Evolutionary conservation across 129 eudicot species (phyloP).

Genomic region (Pittosporum tobira): DNA sequence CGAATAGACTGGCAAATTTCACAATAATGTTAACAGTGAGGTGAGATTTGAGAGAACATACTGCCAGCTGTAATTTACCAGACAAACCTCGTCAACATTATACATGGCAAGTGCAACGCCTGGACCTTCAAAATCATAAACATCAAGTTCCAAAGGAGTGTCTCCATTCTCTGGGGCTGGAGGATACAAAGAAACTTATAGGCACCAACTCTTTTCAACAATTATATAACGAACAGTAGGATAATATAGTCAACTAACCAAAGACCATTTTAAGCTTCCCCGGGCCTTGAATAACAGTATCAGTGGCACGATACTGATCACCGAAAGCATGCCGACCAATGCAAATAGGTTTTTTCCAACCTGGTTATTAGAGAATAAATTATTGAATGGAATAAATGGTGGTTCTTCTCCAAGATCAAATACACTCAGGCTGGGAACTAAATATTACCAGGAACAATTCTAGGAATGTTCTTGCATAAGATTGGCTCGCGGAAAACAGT

Average conservation of each 20-base stretch:
- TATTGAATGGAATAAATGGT: conserved; percentile 4
- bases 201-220: conserved; percentile 2
- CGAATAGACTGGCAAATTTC: conserved; percentile 62
- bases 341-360: conserved; percentile 93
- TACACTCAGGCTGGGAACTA: not conserved
- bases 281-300: conserved; percentile 62
- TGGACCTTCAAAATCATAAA: conserved; percentile 83
- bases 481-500: conserved; percentile 98
- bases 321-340: conserved; percentile 99
- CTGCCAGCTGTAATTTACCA: conserved; percentile 6
- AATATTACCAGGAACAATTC: conserved; percentile 65
- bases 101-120: conserved; percentile 98
- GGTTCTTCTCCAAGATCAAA: conserved; percentile 11
- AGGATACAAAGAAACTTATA: conserved; percentile 8
- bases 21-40: conserved; percentile 7
- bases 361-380: conserved; percentile 28
- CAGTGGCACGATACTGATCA: conserved; percentile 98
- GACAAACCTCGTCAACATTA: conserved; percentile 76
- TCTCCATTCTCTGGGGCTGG: conserved; percentile 76
- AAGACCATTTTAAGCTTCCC: conserved; percentile 96
- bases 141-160: conserved; percentile 66
- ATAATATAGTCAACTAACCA: conserved; percentile 30
- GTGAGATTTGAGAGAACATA: not conserved
- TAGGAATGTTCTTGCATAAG: conserved; percentile 73
- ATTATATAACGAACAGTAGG: not conserved